Base-by-base conservation (phyloP, 306 rosid species). In the Rubus parviflorus region DNA sequence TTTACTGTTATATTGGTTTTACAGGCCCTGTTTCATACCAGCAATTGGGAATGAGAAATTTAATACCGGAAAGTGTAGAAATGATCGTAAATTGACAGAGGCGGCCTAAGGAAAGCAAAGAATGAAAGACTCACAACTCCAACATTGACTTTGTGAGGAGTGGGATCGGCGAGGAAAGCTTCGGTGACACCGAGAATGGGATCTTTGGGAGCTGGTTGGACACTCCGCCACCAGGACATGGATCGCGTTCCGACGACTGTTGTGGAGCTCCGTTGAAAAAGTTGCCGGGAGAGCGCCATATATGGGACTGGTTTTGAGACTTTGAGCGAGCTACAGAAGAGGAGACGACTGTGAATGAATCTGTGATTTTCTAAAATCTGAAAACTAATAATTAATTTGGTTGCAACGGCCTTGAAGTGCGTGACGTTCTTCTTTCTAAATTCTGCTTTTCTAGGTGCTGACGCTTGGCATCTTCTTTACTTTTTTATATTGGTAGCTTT, bases 171-270 rank as follows among this genome's bases (percentile, higher is more conserved):
- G 54, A 95, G 88, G 75, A 80, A 95, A 72, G 98, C 98, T 79
- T 95, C 98, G 40, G 97, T 95, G 53, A 92, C 98, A n/a, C 98
- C 97, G 80, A 95, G 98, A 82, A 95, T 95, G 7, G 98, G 98
- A 75, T 95, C 98, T 87, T 92, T 95, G 4, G 98, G 89, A 60
- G 98, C 97, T 1, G 88, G 97, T 23, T 95, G 89, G 38, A 95
- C 90, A 76, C 54, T 82, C 72, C 85, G 77, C 92, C 94, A 95
- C 97, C 95, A 95, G 13, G 97, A 90, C 80, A 90, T 85, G 83
- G 84, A 82, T 75, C 97, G 86, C 22, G 71, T 78, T 69, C 95
- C 95, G 64, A 82, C 4, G 4, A 75, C 75, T 66, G 88, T 83
- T 88, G 81, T 79, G 72, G 88, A 85, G 85, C 83, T 85, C 60